Base-by-base conservation (phyloP, 192 early-diverging fungal genomes). In the Coemansia sp. region DNA sequence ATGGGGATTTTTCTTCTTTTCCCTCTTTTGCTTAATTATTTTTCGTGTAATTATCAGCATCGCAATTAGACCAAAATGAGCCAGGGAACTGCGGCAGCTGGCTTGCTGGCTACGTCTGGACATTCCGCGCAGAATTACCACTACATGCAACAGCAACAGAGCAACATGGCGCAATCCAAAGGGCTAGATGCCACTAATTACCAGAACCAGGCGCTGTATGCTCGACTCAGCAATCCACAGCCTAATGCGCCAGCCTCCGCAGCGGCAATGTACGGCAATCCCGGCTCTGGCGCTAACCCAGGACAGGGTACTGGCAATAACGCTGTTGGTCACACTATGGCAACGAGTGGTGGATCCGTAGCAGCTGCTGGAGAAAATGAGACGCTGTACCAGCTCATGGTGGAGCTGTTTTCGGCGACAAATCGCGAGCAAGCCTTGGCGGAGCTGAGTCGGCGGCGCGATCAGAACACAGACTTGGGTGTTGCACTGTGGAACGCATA, bases 401-500 rank as follows among this genome's bases (percentile, higher is more conserved):
- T 95, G 20, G 93, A 96, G 53, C 80, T 98, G 61, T 90, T 89
- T n/a, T 86, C 90, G 61, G 88, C 88, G 1, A 70, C 65, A 26
- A 84, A 82, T 31, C 85, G 95, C n/a, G 96, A 99, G 69, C 90
- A 92, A 67, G 95, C 94, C 10, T 79, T 99, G 45, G 78, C 95
- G 5, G 95, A 99, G 71, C 83, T 99, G 59, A 93, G 91, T 75
- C 95, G 95, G 77, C 91, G 92, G 71, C 83, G 95, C 38, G 96
- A 99, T 76, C 89, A 94, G 67, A 95, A 96, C 73, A 92, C 96
- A 18, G 94, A 99, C 67, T 74, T 99, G 65, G 96, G 95, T 7
- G 88, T 96, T 16, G 92, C 95, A n/a, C 84, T 99, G 67, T 99
- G 96, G 96, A 94, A 99, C 73, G 90, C 94, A 10, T 97, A 92